phyloP scores from a whole-genome alignment of 805 yeast genomes.

The Komagataella pastoris region DNA sequence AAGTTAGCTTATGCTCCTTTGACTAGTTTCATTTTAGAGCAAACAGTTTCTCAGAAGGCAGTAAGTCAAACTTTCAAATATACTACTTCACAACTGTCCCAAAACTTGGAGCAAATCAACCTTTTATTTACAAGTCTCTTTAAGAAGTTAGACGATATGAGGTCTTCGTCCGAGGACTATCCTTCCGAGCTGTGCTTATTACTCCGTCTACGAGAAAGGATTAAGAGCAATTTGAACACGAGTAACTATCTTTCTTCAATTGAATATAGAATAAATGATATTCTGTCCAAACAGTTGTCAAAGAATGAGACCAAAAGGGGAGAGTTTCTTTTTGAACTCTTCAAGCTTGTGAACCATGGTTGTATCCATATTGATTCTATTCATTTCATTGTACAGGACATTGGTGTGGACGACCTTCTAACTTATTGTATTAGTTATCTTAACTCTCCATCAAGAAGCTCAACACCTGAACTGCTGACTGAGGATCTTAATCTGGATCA shows the following conservation, averaged over 20 bases:
- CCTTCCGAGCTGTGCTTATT: not conserved
- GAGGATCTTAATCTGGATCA: not conserved
- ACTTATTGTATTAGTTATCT: not conserved
- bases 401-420: not conserved
- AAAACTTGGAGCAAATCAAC: not conserved
- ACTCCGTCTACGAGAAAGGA: not conserved
- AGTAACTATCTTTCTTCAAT: not conserved
- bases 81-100: not conserved
- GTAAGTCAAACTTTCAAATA: not conserved
- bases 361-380: not conserved
- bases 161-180: not conserved
- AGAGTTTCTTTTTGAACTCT: not conserved
- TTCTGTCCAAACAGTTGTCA: not conserved
- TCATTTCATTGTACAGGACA: too few species aligned
- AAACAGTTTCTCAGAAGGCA: not conserved
- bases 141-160: not conserved
- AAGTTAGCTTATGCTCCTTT: not conserved
- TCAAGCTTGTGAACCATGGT: not conserved
- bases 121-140: not conserved
- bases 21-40: not conserved
- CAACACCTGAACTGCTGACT: not conserved
- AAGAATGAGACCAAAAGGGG: not conserved
- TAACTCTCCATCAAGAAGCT: not conserved
- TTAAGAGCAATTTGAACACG: not conserved
- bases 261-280: not conserved